Evolutionary conservation across 805 yeast species (phyloP).

Genomic region (Grigorovia humatica): DNA sequence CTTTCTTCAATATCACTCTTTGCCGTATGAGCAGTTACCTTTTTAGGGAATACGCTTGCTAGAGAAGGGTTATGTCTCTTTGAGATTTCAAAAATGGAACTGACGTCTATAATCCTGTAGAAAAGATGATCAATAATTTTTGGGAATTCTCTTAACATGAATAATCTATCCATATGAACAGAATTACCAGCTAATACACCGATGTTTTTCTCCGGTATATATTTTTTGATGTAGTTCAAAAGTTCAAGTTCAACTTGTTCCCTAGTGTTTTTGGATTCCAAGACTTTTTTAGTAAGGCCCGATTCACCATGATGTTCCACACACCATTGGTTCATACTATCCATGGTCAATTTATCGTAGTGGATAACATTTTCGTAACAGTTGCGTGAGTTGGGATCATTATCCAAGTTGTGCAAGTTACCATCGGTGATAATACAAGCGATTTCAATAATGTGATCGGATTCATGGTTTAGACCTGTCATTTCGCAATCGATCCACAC

Average conservation of each 20-base stretch:
- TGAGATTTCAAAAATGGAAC: conserved; percentile 74
- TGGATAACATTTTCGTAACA: conserved; percentile 82
- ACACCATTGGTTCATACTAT: conserved; percentile 85
- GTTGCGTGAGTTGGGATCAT: conserved; percentile 22
- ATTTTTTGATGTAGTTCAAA: conserved; percentile 46
- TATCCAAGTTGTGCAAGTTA: conserved; percentile 58
- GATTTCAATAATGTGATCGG: conserved; percentile 84
- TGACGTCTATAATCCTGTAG: conserved; percentile 84
- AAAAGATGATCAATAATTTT: conserved; percentile 46
- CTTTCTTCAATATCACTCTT: conserved; percentile 81
- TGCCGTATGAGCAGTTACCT: conserved; percentile 75
- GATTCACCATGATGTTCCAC: conserved; percentile 61
- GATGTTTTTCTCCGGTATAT: conserved; percentile 39
- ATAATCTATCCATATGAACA: conserved; percentile 82
- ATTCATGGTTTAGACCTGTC: conserved; percentile 82
- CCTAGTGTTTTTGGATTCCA: conserved; percentile 43
- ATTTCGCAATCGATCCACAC: conserved; percentile 98
- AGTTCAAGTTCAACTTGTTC: conserved; percentile 58
- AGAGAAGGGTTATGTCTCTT: conserved; percentile 63
- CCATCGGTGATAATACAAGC: conserved; percentile 88
- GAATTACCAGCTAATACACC: conserved; percentile 88
- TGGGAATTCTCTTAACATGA: conserved; percentile 79
- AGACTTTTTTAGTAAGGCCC: conserved; percentile 69
- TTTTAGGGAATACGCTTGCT: conserved; percentile 47
- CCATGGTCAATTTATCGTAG: conserved; percentile 49